Conservation (phyloP, 2,329 filamentous ascomycete species). For the Acarospora socialis region DNA sequence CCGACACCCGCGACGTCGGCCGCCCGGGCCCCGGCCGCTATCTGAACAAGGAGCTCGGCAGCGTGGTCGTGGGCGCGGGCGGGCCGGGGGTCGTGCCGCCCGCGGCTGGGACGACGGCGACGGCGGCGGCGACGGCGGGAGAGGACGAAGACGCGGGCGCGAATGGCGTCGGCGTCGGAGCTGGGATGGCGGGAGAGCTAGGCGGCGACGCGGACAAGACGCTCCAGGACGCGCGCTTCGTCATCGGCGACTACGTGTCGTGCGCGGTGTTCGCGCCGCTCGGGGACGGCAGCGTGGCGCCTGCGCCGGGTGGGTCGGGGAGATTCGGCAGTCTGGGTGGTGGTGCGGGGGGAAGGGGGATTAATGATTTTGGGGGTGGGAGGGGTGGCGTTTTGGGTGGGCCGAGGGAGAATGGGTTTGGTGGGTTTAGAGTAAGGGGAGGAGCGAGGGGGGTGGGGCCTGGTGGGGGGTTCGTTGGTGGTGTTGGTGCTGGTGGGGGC, state of each 20-base stretch:
- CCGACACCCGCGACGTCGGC: conserved; percentile 46
- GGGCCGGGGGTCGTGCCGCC: conserved; percentile 29
- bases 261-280: conserved; percentile 68
- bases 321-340: conserved; percentile 23
- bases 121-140: conserved; percentile 15
- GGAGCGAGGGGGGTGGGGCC: conserved; percentile 8
- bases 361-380: conserved; percentile 16
- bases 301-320: conserved; percentile 35
- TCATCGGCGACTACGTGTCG: conserved; percentile 78
- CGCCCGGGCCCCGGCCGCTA: conserved; percentile 42
- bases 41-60: conserved; percentile 68
- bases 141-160: conserved; percentile 23
- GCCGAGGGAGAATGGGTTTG: conserved; percentile 10
- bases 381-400: conserved; percentile 19
- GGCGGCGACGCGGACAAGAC: conserved; percentile 56
- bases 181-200: conserved; percentile 24
- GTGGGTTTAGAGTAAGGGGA: neutral
- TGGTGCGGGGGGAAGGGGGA: conserved; percentile 17
- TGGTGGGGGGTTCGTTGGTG: conserved; percentile 37
- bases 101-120: conserved; percentile 2
- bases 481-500: conserved; percentile 48
- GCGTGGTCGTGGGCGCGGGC: conserved; percentile 57
- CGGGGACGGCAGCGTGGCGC: conserved; percentile 58
- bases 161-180: conserved; percentile 24
- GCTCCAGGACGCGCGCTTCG: conserved; percentile 61